phyloP scores from a whole-genome alignment of 495 filamentous ascomycete genomes.

The Penicillium soppii region DNA sequence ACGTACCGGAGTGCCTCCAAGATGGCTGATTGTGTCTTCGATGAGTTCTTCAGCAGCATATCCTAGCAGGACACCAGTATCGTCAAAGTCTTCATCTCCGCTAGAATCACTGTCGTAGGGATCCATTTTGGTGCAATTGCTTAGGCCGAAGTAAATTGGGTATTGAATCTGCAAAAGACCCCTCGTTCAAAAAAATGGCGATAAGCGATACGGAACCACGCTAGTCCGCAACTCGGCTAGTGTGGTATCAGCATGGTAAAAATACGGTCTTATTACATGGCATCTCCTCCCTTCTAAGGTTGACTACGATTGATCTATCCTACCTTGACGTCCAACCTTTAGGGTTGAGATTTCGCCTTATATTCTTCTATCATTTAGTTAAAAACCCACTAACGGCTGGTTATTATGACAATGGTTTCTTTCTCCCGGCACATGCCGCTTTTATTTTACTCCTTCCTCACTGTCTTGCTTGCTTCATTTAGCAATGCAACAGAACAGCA shows the following conservation, averaged over 20 bases:
- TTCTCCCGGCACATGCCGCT: neutral
- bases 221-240: neutral
- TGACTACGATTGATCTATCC: no score
- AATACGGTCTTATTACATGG: conserved; percentile 4
- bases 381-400: no score
- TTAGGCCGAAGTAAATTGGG: conserved; percentile 3
- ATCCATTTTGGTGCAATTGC: conserved; percentile 57
- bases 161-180: conserved; percentile 11
- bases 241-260: no score
- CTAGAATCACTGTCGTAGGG: conserved; percentile 77
- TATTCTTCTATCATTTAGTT: neutral
- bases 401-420: no score
- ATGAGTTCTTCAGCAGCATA: conserved; percentile 81
- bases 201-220: conserved; percentile 27
- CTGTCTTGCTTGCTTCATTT: conserved; percentile 15
- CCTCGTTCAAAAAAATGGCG: conserved; percentile 29
- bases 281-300: no score
- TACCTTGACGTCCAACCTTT: no score
- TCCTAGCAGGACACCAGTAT: conserved; percentile 87
- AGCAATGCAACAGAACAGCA: conserved; percentile 27
- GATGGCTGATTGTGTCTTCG: conserved; percentile 82
- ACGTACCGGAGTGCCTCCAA: conserved; percentile 85
- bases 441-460: conserved; percentile 7
- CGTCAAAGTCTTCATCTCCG: conserved; percentile 67
- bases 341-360: no score